These are phyloP conservation scores for Alternaria ventricosa DNA, from an alignment of 2,329 filamentous ascomycete genomes.

Conservation along the genomic window DNA sequence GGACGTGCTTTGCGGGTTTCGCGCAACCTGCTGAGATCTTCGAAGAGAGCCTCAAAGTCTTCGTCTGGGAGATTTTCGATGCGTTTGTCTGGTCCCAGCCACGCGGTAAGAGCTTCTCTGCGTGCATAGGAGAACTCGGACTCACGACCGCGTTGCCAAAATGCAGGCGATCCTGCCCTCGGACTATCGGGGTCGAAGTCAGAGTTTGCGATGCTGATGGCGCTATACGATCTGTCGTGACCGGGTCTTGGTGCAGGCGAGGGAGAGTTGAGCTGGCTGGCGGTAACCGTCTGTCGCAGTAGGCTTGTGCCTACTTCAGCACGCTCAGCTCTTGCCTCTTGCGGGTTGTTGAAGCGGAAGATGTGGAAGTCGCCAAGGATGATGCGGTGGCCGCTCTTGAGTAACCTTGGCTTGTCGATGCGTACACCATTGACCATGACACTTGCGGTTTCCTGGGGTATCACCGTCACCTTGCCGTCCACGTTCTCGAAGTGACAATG, in stretches of 20 bases:
- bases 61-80: conserved; percentile 90
- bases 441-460: conserved; percentile 88
- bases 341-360: conserved; percentile 96
- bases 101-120: conserved; percentile 88
- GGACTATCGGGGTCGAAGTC: conserved; percentile 76
- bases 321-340: conserved; percentile 91
- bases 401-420: conserved; percentile 81
- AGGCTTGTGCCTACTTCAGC: conserved; percentile 79
- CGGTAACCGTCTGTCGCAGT: conserved; percentile 79
- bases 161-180: conserved; percentile 79
- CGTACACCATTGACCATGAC: conserved; percentile 98
- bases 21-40: conserved; percentile 88
- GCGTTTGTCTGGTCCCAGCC: conserved; percentile 89
- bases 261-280: conserved; percentile 69
- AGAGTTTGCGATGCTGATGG: conserved; percentile 76
- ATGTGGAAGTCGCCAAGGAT: conserved; percentile 99
- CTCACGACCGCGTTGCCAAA: conserved; percentile 72
- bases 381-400: conserved; percentile 91
- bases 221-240: conserved; percentile 72
- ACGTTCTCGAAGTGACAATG: conserved; percentile 95
- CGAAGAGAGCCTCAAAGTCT: conserved; percentile 89
- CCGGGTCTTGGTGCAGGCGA: conserved; percentile 67
- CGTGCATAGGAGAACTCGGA: conserved; percentile 95
- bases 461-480: conserved; percentile 89
- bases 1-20: conserved; percentile 77